phyloP scores from a whole-genome alignment of 164 flowering plant species.

The Magnolia sinica region DNA sequence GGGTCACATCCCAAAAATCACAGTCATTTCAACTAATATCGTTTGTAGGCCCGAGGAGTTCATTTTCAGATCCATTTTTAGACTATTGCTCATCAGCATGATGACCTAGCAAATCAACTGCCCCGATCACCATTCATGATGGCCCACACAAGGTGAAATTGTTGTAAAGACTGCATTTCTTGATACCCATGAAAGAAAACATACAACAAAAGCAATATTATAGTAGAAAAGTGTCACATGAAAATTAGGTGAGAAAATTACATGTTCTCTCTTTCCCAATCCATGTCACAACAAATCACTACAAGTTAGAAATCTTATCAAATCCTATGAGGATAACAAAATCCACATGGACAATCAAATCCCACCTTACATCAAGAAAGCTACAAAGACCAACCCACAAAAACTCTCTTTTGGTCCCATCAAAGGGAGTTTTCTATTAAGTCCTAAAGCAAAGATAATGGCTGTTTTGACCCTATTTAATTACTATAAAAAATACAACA shows the following conservation, averaged over 20 bases:
- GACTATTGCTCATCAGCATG: background rate
- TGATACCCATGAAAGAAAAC: background rate
- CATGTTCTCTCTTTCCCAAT: background rate
- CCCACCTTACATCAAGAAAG: background rate
- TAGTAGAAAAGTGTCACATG: background rate
- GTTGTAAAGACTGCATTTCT: background rate
- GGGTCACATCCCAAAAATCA: too few species aligned
- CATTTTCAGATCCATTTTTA: background rate
- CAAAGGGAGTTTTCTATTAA: background rate
- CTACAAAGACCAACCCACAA: slow-evolving; percentile 5
- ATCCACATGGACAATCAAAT: background rate
- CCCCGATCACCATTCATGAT: background rate
- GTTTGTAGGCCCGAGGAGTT: too few species aligned
- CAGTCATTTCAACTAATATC: too few species aligned
- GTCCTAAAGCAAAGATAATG: background rate
- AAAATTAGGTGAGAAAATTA: background rate
- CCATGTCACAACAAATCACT: background rate
- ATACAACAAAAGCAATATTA: too few species aligned
- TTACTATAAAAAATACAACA: background rate
- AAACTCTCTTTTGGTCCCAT: background rate
- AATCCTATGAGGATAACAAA: too few species aligned
- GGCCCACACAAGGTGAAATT: background rate
- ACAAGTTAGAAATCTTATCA: background rate
- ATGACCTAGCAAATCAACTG: background rate
- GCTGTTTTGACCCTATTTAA: background rate